These are phyloP conservation scores for Trebouxia gelatinosa DNA, from an alignment of 163 green algal species.

Conservation along the genomic window DNA sequence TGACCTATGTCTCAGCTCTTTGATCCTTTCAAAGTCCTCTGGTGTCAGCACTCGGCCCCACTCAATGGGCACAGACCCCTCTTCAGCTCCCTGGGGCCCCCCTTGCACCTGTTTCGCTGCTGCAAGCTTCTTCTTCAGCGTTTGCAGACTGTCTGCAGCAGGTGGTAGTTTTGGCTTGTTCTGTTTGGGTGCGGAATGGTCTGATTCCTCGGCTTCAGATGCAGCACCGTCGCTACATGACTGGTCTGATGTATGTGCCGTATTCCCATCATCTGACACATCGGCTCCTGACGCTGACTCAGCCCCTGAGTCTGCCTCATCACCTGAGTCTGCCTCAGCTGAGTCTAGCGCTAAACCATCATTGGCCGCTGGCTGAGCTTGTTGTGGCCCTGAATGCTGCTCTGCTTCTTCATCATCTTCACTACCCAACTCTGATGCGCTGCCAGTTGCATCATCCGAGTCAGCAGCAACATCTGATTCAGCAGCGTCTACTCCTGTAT, in stretches of 20 bases:
- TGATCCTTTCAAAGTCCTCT: conserved; percentile 86
- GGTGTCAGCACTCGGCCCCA: conserved; percentile 70
- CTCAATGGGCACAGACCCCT: conserved; percentile 55
- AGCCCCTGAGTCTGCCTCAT: no score
- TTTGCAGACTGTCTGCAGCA: conserved; percentile 53
- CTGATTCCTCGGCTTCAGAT: no score
- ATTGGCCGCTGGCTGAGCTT: no score
- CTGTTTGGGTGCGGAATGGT: no score
- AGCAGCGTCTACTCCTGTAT: background rate
- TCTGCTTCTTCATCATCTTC: background rate
- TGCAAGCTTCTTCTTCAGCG: conserved; percentile 67
- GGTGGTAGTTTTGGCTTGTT: conserved; percentile 32
- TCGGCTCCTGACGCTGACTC: no score
- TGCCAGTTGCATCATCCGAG: background rate
- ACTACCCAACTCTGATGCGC: no score
- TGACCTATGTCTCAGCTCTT: conserved; percentile 39
- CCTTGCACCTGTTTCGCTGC: conserved; percentile 46
- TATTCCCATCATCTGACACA: no score
- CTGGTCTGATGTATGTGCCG: no score
- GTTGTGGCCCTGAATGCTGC: no score
- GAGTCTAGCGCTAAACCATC: no score
- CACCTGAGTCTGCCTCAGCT: no score
- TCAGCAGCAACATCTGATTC: conserved; percentile 4
- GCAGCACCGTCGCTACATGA: no score
- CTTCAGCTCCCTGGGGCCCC: background rate